These are phyloP conservation scores for Cyclotella distinguenda DNA, from an alignment of 108 stramenopile species.

Conservation along the genomic window DNA sequence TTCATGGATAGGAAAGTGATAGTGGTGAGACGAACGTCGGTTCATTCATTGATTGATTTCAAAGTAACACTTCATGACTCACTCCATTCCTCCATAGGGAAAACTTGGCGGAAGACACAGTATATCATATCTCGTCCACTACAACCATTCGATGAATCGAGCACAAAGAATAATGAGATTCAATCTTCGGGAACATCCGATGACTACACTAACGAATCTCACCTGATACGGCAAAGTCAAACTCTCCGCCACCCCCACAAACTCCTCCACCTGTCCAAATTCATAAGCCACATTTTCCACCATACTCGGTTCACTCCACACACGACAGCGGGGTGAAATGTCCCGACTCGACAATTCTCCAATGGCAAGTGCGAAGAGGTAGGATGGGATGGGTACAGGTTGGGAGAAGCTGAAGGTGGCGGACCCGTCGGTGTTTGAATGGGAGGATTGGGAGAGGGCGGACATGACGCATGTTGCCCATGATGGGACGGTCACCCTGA, in stretches of 20 bases:
- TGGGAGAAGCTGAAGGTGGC: conserved; percentile 63
- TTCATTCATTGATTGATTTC: too few relatives aligned
- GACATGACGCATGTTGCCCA: conserved; percentile 96
- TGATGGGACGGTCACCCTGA: conserved; percentile 70
- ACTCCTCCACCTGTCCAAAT: conserved; percentile 92
- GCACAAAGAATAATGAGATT: too few relatives aligned
- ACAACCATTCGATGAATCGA: too few relatives aligned
- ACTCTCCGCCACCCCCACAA: conserved; percentile 86
- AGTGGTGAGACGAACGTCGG: too few relatives aligned
- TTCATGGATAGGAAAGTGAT: background rate
- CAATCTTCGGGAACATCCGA: too few relatives aligned
- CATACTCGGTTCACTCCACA: conserved; percentile 94
- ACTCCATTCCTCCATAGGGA: conserved; percentile 98
- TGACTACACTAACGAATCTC: too few relatives aligned
- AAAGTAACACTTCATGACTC: conserved; percentile 4
- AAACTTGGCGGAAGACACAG: conserved; percentile 95
- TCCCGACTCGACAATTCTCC: conserved; percentile 80
- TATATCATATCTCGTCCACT: conserved; percentile 79
- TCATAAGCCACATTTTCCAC: conserved; percentile 92
- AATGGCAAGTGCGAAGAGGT: conserved; percentile 93
- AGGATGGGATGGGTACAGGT: conserved; percentile 90
- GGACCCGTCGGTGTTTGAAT: conserved; percentile 1
- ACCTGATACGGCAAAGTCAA: conserved; percentile 78
- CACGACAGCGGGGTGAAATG: conserved; percentile 75
- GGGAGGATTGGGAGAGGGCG: conserved; percentile 55